Conservation (phyloP, 2,329 filamentous ascomycete genomes). For the Cercospora berteroae region DNA sequence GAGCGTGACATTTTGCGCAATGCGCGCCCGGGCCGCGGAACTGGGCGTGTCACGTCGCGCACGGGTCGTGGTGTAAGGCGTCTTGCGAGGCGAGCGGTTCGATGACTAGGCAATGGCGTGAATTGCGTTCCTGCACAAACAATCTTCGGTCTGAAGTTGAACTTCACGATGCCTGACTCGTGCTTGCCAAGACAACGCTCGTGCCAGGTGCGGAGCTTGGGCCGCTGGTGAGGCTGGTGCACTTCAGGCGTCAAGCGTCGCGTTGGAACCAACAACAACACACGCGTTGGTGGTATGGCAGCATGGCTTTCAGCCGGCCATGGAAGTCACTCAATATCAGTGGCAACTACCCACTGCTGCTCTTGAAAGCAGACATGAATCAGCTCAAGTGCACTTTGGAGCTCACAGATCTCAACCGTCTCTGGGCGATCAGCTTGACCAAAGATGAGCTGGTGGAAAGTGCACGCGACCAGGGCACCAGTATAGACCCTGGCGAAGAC, state of each 20-base stretch:
- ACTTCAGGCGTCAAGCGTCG: background rate
- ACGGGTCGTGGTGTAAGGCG: background rate
- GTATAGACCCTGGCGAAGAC: slow-evolving; percentile 71
- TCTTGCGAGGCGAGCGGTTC: slow-evolving; percentile 2
- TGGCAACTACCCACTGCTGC: slow-evolving; percentile 53
- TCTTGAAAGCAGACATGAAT: slow-evolving; percentile 60
- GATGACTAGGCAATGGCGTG: background rate
- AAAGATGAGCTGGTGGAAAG: slow-evolving; percentile 62
- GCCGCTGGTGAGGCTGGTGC: background rate
- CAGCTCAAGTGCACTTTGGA: slow-evolving; percentile 61
- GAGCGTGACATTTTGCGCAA: slow-evolving; percentile 31
- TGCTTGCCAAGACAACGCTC: background rate
- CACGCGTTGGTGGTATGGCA: background rate
- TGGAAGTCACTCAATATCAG: slow-evolving; percentile 26
- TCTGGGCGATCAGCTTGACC: slow-evolving; percentile 69
- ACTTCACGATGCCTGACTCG: background rate
- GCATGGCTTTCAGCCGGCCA: slow-evolving; percentile 10
- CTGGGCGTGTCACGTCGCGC: slow-evolving; percentile 16
- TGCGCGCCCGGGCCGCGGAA: background rate
- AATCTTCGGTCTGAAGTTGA: slow-evolving; percentile 3
- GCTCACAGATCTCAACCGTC: slow-evolving; percentile 68
- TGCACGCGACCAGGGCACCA: slow-evolving; percentile 62
- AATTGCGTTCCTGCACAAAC: slow-evolving; percentile 3
- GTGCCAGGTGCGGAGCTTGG: background rate
- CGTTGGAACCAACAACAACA: slow-evolving; percentile 4